Evolutionary conservation across 2,329 filamentous ascomycete species (phyloP).

Genomic region (Rachicladosporium sp.): DNA sequence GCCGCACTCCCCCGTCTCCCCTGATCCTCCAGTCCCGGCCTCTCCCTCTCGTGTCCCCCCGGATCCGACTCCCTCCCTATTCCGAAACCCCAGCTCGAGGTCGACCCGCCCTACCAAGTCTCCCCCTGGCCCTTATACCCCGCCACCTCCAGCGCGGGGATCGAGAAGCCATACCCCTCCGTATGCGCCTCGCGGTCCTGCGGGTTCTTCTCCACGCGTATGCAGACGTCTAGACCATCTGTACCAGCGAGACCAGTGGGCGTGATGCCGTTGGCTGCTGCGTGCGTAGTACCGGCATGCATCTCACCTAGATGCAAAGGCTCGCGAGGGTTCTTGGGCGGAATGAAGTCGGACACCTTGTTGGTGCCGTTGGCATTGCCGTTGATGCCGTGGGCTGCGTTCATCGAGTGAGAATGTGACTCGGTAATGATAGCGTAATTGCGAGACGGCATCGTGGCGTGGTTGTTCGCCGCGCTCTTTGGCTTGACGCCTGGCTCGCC

Average conservation of each 20-base stretch:
- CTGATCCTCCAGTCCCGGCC: too few species aligned
- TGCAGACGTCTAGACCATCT: conserved; percentile 34
- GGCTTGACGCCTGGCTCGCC: conserved; percentile 31
- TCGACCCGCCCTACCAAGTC: conserved; percentile 7
- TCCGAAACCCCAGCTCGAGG: too few species aligned
- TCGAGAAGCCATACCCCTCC: conserved; percentile 38
- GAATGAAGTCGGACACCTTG: conserved; percentile 15
- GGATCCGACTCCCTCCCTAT: too few species aligned
- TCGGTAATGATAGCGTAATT: conserved; percentile 55
- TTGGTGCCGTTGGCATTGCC: conserved; percentile 15
- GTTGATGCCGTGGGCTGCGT: conserved; percentile 7
- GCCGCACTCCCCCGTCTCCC: too few species aligned
- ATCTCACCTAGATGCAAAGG: conserved; percentile 65
- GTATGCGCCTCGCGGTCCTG: conserved; percentile 32
- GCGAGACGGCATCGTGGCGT: conserved; percentile 67
- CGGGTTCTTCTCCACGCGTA: conserved; percentile 36
- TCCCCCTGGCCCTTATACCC: conserved; percentile 8
- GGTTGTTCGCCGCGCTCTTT: conserved; percentile 62
- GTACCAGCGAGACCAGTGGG: conserved; percentile 31
- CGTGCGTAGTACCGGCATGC: conserved; percentile 67
- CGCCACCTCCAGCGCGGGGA: conserved; percentile 30
- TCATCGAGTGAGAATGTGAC: conserved; percentile 23
- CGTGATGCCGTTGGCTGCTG: conserved; percentile 39
- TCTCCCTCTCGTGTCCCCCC: too few species aligned
- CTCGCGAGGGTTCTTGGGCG: conserved; percentile 47